These are phyloP conservation scores for Barnettozyma californica DNA, from an alignment of 805 yeast species.

Conservation along the genomic window DNA sequence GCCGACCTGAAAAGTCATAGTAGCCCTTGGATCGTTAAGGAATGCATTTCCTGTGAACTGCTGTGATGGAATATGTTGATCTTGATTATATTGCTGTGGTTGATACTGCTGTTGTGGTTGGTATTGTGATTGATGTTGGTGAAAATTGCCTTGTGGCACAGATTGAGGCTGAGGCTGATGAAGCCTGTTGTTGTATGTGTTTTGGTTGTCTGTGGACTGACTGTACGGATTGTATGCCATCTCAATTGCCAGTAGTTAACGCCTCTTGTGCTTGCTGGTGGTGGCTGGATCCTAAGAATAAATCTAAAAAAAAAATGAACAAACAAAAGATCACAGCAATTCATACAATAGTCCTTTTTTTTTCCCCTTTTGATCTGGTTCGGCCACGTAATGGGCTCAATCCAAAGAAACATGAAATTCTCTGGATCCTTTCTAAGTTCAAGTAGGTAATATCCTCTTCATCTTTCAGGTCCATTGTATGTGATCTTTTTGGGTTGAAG, in stretches of 20 bases:
- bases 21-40: constrained; percentile 73
- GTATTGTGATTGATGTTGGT: constrained; percentile 23
- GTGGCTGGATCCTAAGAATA: neutral
- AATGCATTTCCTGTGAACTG: constrained; percentile 26
- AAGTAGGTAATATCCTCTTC: no score
- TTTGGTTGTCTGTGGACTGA: constrained; percentile 18
- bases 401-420: no score
- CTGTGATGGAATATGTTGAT: constrained; percentile 13
- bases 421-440: no score
- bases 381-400: no score
- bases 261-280: neutral
- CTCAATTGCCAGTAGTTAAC: neutral
- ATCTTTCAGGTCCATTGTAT: no score
- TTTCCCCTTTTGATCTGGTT: no score
- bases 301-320: no score
- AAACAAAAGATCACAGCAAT: no score
- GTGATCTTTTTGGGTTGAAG: no score
- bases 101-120: constrained; percentile 27
- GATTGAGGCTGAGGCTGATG: constrained; percentile 20
- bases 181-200: constrained; percentile 15
- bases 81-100: constrained; percentile 16
- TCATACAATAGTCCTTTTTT: no score
- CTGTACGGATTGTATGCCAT: constrained; percentile 48
- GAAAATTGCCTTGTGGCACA: constrained; percentile 19
- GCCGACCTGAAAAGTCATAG: constrained; percentile 85